Percentiles rank a stretch among this genome's conserved stretches.
Evolutionary conservation across 2,329 filamentous ascomycete genomes (phyloP).

Genomic region (Colletotrichum euphorbiae): DNA sequence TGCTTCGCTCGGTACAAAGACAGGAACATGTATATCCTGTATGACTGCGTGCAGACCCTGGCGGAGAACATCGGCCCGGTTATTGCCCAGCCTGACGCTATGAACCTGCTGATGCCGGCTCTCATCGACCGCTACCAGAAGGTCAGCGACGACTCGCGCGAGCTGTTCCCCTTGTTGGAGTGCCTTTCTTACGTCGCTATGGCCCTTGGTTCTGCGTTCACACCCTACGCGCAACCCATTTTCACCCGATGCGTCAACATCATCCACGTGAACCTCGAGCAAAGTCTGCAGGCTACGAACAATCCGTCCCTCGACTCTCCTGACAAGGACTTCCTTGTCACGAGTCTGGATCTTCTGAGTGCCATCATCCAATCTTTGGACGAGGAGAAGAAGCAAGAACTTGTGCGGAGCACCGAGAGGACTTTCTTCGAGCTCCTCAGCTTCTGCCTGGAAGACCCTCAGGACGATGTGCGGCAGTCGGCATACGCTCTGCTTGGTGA

Average conservation of each 20-base stretch:
- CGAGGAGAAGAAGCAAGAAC: constrained; percentile 75
- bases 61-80: constrained; percentile 90
- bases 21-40: constrained; percentile 98
- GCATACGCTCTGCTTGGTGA: constrained; percentile 95
- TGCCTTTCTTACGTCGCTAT: constrained; percentile 95
- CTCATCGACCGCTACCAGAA: constrained; percentile 89
- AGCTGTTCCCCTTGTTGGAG: constrained; percentile 95
- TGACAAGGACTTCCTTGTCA: constrained; percentile 97
- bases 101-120: constrained; percentile 90
- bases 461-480: constrained; percentile 94
- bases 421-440: constrained; percentile 90
- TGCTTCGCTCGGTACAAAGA: constrained; percentile 98
- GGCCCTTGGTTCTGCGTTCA: constrained; percentile 84
- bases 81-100: constrained; percentile 83
- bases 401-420: constrained; percentile 81
- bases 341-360: constrained; percentile 91
- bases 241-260: constrained; percentile 91
- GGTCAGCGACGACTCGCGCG: constrained; percentile 87
- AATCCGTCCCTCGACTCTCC: constrained; percentile 80
- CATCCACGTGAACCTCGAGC: constrained; percentile 90
- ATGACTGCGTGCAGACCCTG: constrained; percentile 97
- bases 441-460: constrained; percentile 91
- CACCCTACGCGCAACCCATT: constrained; percentile 86
- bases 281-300: constrained; percentile 75
- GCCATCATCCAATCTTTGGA: constrained; percentile 92